Percentiles rank a stretch among this genome's conserved stretches.
Conservation (phyloP, 129 eudicot genomes). For the Pittosporum tobira region DNA sequence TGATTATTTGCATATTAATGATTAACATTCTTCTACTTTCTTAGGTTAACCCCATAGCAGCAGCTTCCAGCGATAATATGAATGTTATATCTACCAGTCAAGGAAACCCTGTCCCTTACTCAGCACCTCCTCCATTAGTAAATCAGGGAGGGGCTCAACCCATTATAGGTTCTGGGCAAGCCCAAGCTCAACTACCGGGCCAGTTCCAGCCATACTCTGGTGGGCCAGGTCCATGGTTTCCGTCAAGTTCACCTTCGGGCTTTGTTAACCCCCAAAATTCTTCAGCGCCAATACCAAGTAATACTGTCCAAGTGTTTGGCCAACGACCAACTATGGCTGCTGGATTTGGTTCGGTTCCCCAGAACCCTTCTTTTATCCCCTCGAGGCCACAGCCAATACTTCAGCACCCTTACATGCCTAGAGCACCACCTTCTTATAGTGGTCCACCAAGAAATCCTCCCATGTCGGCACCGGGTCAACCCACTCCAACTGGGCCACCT, state of each 20-base stretch:
- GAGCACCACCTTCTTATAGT: slow-evolving; percentile 16
- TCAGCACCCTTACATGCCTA: slow-evolving; percentile 39
- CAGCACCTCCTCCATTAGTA: slow-evolving; percentile 16
- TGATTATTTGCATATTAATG: neutral
- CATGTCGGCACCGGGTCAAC: slow-evolving; percentile 22
- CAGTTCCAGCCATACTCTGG: slow-evolving; percentile 52
- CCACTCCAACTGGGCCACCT: slow-evolving; percentile 23
- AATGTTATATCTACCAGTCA: slow-evolving; percentile 24
- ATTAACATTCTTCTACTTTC: neutral
- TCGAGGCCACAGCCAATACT: slow-evolving; percentile 31
- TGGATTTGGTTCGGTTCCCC: slow-evolving; percentile 28
- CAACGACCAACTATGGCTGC: slow-evolving; percentile 30
- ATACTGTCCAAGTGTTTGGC: slow-evolving; percentile 30
- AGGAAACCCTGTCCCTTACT: slow-evolving; percentile 23
- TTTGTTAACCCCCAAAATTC: slow-evolving; percentile 27
- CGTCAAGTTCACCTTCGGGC: slow-evolving; percentile 35
- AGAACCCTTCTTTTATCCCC: slow-evolving; percentile 20
- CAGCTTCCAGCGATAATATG: slow-evolving; percentile 30
- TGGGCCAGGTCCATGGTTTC: slow-evolving; percentile 59
- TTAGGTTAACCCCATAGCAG: slow-evolving; percentile 42
- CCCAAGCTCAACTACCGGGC: slow-evolving; percentile 33
- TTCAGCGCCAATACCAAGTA: slow-evolving; percentile 20
- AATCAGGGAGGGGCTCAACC: slow-evolving; percentile 37
- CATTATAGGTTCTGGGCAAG: slow-evolving; percentile 31
- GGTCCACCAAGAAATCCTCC: slow-evolving; percentile 27